A percentile compares a stretch with the other conserved stretches of the same genome.
phyloP scores from a whole-genome alignment of 2,329 filamentous ascomycete species.

The Aureobasidium subglaciale region DNA sequence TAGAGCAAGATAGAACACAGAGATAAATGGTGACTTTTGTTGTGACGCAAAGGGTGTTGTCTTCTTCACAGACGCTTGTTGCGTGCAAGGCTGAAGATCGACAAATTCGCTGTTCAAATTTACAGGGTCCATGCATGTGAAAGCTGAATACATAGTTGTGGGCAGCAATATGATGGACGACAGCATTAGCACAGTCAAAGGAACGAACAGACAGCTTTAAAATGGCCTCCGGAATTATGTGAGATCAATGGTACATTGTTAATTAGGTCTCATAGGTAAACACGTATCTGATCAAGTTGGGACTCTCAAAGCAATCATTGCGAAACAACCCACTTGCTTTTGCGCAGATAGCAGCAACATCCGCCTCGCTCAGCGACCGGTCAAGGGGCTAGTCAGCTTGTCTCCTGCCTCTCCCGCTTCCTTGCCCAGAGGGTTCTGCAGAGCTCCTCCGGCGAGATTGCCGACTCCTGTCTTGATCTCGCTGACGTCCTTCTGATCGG shows the following conservation, averaged over 20 bases:
- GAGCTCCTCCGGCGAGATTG: constrained; percentile 26
- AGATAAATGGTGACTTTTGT: not conserved
- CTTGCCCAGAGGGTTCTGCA: constrained; percentile 34
- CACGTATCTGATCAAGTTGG: too few species aligned
- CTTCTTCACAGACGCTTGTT: not conserved
- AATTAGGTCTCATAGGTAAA: not conserved
- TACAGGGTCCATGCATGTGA: constrained; percentile 10
- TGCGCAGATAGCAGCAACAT: too few species aligned
- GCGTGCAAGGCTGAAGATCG: not conserved
- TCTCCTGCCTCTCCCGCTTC: constrained; percentile 14
- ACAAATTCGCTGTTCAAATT: not conserved
- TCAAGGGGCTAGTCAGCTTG: constrained; percentile 16
- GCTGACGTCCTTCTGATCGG: constrained; percentile 30
- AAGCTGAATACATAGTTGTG: not conserved
- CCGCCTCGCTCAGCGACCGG: constrained; percentile 16
- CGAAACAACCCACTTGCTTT: too few species aligned
- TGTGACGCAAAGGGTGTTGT: not conserved
- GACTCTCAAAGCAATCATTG: too few species aligned
- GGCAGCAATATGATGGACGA: too few species aligned
- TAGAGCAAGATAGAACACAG: not conserved
- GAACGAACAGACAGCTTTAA: too few species aligned
- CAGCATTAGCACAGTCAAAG: too few species aligned
- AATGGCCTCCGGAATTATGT: too few species aligned
- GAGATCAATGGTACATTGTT: not conserved
- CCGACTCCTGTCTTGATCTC: constrained; percentile 29